phyloP scores from a whole-genome alignment of 805 yeast genomes.

The Spathaspora arborariae region DNA sequence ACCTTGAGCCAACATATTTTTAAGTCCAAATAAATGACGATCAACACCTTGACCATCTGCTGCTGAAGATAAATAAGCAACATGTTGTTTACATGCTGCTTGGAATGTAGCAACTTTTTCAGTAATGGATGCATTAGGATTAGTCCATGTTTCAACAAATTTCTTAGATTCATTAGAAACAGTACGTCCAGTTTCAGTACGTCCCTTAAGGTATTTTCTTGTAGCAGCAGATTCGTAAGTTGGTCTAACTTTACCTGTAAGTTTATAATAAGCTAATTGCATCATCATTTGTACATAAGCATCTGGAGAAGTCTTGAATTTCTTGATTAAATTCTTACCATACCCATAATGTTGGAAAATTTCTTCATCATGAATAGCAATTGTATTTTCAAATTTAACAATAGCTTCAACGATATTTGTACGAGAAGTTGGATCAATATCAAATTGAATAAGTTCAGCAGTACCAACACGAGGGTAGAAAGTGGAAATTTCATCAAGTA shows the following conservation, averaged over 20 bases:
- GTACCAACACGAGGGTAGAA: slow-evolving; percentile 6
- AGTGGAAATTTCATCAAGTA: slow-evolving; percentile 24
- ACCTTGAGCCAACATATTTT: slow-evolving; percentile 59
- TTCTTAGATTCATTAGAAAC: slow-evolving; percentile 68
- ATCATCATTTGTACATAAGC: slow-evolving; percentile 87
- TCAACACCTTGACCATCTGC: slow-evolving; percentile 87
- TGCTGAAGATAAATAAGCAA: slow-evolving; percentile 69
- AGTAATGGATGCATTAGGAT: slow-evolving; percentile 43
- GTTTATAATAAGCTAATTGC: slow-evolving; percentile 86
- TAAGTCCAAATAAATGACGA: slow-evolving; percentile 88
- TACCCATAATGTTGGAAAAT: slow-evolving; percentile 79
- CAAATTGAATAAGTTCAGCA: slow-evolving; percentile 45
- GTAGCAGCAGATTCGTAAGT: slow-evolving; percentile 97
- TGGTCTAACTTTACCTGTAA: slow-evolving; percentile 76
- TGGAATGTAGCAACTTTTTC: slow-evolving; percentile 68
- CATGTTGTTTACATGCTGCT: slow-evolving; percentile 71
- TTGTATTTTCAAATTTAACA: slow-evolving; percentile 51
- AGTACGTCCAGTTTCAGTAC: slow-evolving; percentile 91
- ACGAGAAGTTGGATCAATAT: slow-evolving; percentile 50
- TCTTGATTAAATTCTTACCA: slow-evolving; percentile 84
- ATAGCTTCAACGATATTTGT: slow-evolving; percentile 54
- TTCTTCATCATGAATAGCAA: slow-evolving; percentile 65
- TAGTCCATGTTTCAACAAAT: slow-evolving; percentile 74
- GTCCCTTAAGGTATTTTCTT: slow-evolving; percentile 79
- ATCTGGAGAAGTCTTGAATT: slow-evolving; percentile 86